Base-by-base conservation (phyloP, 257 asterid species). In the Schizonepeta tenuifolia region DNA sequence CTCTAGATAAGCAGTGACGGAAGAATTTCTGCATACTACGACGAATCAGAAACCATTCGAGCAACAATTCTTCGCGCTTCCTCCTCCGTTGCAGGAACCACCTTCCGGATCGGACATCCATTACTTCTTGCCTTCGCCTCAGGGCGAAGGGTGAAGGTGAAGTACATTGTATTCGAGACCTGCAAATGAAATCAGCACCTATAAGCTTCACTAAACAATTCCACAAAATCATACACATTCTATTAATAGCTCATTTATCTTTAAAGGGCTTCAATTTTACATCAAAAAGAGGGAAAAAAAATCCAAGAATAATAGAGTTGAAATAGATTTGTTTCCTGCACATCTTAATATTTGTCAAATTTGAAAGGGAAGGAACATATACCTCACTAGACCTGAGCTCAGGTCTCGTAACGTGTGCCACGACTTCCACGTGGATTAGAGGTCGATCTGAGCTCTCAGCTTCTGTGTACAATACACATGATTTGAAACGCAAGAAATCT, bases 61-160 rank as follows among this genome's bases (percentile, higher is more conserved):
- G 85, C 93, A 46, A 86, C 67, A 63, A 91, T 85, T 77, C 88
- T 78, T 2, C 85, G 85, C 0, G 97, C 95, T 77, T 94, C 97
- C 83, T 94, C 98, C 84, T 91, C 97, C 0, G 97, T 91, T 57
- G 96, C 96, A 11, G 98, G 98, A 76, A 93, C 98, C 76, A 93
- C 98, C 84, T 93, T 91, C 83, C 96, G 81, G 67, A 91, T 84
- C 78, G 82, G 70, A 47, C 75, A 84, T 3, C 86, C 84, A 26
- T 80, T 78, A 31, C 80, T 84, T 71, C 18, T 51, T 21, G 86
- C 85, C 90, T 89, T 91, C 13, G 95, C 97, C 86, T 91, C 97
- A 1, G 91, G 87, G 3, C 90, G 92, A 69, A 91, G 91, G 2
- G 98, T 91, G 83, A 88, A 91, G 10, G 96, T 91, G 85, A 89